phyloP scores from a whole-genome alignment of 2,329 filamentous ascomycete species.

The Colletotrichum tanaceti region DNA sequence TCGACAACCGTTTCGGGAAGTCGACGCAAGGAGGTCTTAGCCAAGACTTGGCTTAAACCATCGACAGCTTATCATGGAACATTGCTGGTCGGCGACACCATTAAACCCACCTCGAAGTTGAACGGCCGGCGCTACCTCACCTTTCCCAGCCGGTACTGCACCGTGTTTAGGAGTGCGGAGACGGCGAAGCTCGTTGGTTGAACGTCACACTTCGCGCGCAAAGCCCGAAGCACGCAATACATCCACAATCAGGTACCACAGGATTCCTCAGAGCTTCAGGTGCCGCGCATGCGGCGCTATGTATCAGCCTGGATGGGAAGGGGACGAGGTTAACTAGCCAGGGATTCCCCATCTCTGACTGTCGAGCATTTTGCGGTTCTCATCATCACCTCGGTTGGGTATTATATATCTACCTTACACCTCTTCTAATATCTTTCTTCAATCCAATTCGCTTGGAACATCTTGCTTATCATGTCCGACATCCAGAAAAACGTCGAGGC shows the following conservation, averaged over 20 bases:
- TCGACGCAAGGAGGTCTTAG: neutral
- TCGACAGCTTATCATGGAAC: constrained; percentile 20
- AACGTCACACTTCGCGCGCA: constrained; percentile 1
- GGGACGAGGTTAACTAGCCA: constrained; percentile 13
- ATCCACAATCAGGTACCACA: constrained; percentile 34
- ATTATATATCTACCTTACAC: neutral
- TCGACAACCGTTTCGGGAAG: neutral
- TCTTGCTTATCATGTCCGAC: constrained; percentile 26
- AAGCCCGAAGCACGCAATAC: constrained; percentile 36
- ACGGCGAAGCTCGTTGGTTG: constrained; percentile 24
- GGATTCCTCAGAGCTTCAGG: neutral
- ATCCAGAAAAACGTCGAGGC: constrained; percentile 39
- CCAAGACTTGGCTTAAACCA: constrained; percentile 3
- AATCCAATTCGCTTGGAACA: neutral
- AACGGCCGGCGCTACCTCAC: neutral
- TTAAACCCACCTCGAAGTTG: constrained; percentile 22
- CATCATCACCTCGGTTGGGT: neutral
- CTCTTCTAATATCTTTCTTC: neutral
- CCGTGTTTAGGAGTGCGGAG: constrained; percentile 20
- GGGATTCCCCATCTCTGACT: constrained; percentile 12
- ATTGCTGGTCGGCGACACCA: constrained; percentile 15
- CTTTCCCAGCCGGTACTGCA: constrained; percentile 22
- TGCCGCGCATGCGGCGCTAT: neutral
- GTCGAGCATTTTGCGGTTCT: neutral
- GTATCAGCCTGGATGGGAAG: constrained; percentile 9